These are phyloP conservation scores for Arachis monticola DNA, from an alignment of 331 rosid species.

Conservation along the genomic window DNA sequence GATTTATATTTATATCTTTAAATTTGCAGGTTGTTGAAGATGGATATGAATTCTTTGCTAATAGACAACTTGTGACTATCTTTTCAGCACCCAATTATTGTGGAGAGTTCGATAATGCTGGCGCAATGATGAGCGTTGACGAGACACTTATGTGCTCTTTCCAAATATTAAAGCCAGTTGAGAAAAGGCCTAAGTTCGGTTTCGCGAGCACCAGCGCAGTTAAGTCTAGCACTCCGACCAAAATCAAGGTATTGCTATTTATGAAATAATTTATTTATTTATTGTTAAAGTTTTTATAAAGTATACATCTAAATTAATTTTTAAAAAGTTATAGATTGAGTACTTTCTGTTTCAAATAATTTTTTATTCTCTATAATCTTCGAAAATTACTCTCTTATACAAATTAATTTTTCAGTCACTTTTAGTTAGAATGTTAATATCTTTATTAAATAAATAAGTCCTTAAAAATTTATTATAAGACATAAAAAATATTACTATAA, in stretches of 20 bases:
- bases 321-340: no score
- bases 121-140: slow-evolving; percentile 85
- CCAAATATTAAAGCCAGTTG: slow-evolving; percentile 67
- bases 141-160: slow-evolving; percentile 74
- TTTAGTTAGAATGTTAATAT: no score
- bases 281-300: no score
- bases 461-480: no score
- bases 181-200: slow-evolving; percentile 58
- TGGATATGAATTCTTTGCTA: slow-evolving; percentile 81
- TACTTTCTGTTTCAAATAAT: no score
- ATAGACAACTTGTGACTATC: slow-evolving; percentile 70
- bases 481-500: no score
- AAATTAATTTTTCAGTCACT: no score
- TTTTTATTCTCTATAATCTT: no score
- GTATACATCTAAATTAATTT: no score
- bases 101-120: slow-evolving; percentile 94
- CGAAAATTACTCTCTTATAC: no score
- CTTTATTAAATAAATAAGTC: no score
- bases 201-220: slow-evolving; percentile 49
- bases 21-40: slow-evolving; percentile 74
- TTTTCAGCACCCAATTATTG: slow-evolving; percentile 96
- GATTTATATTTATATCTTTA: not conserved
- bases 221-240: slow-evolving; percentile 47
- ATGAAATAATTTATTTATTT: no score
- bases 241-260: slow-evolving; percentile 43